Base-by-base conservation (phyloP, 331 rosid genomes). In the Pyrus hybrid region DNA sequence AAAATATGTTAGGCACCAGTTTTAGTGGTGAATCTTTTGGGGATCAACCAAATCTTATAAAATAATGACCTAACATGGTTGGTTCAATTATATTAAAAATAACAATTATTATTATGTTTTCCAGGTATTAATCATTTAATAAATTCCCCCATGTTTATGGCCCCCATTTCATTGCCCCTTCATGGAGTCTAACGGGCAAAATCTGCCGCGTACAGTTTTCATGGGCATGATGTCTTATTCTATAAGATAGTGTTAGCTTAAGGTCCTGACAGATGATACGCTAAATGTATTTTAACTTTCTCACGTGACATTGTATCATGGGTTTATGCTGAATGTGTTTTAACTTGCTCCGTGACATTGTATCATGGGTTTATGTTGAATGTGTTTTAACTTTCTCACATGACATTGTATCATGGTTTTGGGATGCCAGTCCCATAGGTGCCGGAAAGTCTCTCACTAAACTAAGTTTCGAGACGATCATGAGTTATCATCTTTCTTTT, bases 11-110 rank as follows among this genome's bases (percentile, higher is more conserved):
- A n/a, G 51, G 41, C 49, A 66, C 22, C 18, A 5, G 8, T 35
- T 60, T 23, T 18, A 16, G 18, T 72, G 18, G 4, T 23, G 35
- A 20, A 63, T 74, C 70, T 62, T 74, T 62, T 63, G 32, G 70
- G 70, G 77, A 74, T 74, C 62, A 33, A 28, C 64, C 62, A 63
- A 63, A 74, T 74, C 70, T 45, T 63, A 5, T 20, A 62, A 53
- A 74, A 62, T 66, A 26, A 10, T 8, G 16, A 2, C 51, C 5
- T 60, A 41, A 25, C 68, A 60, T 73, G 56, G 23, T 13, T 33
- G 60, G 49, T 13, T 4, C 68, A 72, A 9, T 64, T 64, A 30
- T 5, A 17, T 8, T 29, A 9, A 30, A 5, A 30, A 8, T 63
- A 62, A 62, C 18, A 13, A 17, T 63, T 14, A 13, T 51, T 14